Evolutionary conservation across 441 rosid species (phyloP).

Genomic region (Bocquillonia castaneifolia): DNA sequence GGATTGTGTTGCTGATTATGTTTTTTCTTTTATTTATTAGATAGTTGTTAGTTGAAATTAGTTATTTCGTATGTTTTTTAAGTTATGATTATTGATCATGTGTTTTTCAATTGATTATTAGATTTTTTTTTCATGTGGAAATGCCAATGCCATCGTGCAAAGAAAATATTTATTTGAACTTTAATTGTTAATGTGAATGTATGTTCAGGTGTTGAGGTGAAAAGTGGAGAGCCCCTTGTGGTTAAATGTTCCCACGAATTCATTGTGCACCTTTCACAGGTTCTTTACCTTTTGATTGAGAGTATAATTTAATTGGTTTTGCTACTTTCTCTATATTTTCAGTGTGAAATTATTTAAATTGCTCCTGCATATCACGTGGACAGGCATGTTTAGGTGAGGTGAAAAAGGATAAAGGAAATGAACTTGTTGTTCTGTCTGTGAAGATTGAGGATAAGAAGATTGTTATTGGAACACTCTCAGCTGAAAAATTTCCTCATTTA

Average conservation of each 20-base stretch:
- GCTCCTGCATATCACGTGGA: neutral
- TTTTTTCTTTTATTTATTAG: no score
- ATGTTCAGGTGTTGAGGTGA: conserved; percentile 71
- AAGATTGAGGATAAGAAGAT: conserved; percentile 44
- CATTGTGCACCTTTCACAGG: conserved; percentile 74
- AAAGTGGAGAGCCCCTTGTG: conserved; percentile 37
- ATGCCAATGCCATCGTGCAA: no score
- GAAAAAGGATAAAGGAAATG: conserved; percentile 45
- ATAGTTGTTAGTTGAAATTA: no score
- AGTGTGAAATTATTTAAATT: neutral
- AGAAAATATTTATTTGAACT: neutral
- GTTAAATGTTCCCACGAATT: conserved; percentile 35
- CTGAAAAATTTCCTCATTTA: conserved; percentile 59
- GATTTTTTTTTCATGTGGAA: neutral
- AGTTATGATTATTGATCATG: no score
- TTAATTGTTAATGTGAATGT: neutral
- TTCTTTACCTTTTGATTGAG: conserved; percentile 11
- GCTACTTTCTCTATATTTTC: neutral
- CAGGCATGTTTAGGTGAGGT: conserved; percentile 68
- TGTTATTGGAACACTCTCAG: conserved; percentile 63
- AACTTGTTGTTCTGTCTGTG: conserved; percentile 35
- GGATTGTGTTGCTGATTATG: no score
- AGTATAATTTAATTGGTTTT: neutral
- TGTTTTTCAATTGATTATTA: neutral
- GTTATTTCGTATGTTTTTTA: no score